Conservation (phyloP, 2,329 filamentous ascomycete genomes). For the Elsinoe fawcettii region DNA sequence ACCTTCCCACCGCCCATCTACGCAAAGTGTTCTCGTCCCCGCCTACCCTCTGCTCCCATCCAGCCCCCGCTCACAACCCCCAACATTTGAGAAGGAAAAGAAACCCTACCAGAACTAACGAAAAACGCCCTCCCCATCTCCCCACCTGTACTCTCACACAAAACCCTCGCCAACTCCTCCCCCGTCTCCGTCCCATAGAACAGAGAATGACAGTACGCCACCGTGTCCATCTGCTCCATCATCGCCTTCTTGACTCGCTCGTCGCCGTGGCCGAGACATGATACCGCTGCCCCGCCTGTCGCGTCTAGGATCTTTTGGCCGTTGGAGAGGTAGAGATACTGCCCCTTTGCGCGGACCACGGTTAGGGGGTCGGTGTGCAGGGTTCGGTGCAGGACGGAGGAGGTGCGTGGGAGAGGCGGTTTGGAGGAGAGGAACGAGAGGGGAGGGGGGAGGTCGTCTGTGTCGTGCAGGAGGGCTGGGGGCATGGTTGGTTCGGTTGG, state of each 20-base stretch:
- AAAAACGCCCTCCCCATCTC: conserved; percentile 50
- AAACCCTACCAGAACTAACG: conserved; percentile 46
- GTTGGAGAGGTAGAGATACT: conserved; percentile 46
- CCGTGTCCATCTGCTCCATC: conserved; percentile 48
- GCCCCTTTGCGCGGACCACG: conserved; percentile 43
- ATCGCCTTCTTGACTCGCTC: conserved; percentile 54
- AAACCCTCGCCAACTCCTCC: conserved; percentile 44
- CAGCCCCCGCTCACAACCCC: neutral
- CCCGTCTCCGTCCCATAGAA: conserved; percentile 50
- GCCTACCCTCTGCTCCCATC: neutral
- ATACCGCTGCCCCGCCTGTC: conserved; percentile 64
- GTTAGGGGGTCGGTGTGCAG: conserved; percentile 40
- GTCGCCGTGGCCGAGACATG: conserved; percentile 62
- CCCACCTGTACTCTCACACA: conserved; percentile 46
- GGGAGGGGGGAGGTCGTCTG: neutral
- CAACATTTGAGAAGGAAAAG: neutral
- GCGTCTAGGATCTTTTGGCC: conserved; percentile 61
- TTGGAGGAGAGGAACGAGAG: neutral
- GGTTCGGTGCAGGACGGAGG: conserved; percentile 46
- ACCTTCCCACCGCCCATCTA: too few relatives aligned
- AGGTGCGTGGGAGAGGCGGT: conserved; percentile 13
- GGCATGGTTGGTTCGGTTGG: too few relatives aligned
- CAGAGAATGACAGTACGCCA: conserved; percentile 52
- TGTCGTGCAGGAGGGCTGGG: neutral
- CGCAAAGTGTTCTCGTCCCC: neutral